A percentile compares a stretch with the other conserved stretches of the same genome.
Evolutionary conservation across 163 green algal species (phyloP).

Genomic region (Botryococcus braunii): DNA sequence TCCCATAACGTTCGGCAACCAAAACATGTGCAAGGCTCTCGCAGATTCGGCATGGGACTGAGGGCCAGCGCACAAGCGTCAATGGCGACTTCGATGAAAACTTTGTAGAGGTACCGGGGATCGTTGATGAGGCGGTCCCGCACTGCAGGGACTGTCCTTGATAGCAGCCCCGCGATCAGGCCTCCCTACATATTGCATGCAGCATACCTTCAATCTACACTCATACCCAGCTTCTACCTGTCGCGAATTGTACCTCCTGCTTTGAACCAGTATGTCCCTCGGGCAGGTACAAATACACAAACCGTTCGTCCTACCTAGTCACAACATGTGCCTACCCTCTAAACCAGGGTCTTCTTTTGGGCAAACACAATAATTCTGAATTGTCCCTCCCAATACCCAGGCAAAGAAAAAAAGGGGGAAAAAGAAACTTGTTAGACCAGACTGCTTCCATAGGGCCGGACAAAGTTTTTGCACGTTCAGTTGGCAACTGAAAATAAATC

Average conservation of each 20-base stretch:
- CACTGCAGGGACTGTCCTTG: conserved; percentile 45
- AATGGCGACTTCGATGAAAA: conserved; percentile 74
- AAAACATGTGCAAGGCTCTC: too few relatives aligned
- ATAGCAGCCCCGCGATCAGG: background rate
- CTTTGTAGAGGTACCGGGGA: conserved; percentile 80
- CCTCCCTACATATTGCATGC: background rate
- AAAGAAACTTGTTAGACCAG: too few relatives aligned
- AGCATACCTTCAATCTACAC: background rate
- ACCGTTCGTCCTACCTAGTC: background rate
- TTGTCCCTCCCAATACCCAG: too few relatives aligned
- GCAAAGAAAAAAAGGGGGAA: too few relatives aligned
- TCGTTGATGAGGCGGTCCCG: conserved; percentile 79
- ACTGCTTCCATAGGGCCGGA: too few relatives aligned
- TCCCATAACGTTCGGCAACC: too few relatives aligned
- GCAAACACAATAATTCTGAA: too few relatives aligned
- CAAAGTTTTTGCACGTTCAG: too few relatives aligned
- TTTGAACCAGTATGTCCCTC: background rate
- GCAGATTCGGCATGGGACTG: conserved; percentile 2
- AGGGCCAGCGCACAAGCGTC: conserved; percentile 54
- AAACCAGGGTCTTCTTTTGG: too few relatives aligned
- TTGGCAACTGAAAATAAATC: too few relatives aligned
- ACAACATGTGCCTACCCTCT: conserved; percentile 14
- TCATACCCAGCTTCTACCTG: background rate
- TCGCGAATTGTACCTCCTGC: background rate
- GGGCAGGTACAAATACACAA: background rate